A percentile compares a stretch with the other conserved stretches of the same genome.
These are phyloP conservation scores for Zymoseptoria brevis DNA, from an alignment of 2,329 filamentous ascomycete species.

Conservation along the genomic window DNA sequence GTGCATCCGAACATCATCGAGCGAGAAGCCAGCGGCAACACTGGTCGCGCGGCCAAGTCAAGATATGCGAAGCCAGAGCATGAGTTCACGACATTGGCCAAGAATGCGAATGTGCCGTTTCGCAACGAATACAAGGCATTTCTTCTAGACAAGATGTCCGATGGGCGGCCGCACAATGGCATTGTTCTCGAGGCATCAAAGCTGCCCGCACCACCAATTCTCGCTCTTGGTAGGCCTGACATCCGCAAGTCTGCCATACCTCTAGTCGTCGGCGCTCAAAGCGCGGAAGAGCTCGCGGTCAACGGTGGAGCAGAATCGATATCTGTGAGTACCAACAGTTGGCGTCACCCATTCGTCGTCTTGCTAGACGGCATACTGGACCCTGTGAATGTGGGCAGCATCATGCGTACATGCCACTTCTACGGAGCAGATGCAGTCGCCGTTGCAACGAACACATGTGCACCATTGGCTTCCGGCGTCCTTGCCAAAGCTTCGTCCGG, in stretches of 20 bases:
- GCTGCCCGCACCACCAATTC: constrained; percentile 51
- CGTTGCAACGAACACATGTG: constrained; percentile 63
- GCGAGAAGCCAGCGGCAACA: constrained; percentile 4
- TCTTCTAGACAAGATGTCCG: constrained; percentile 69
- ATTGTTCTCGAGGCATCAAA: constrained; percentile 80
- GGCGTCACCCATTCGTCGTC: constrained; percentile 61
- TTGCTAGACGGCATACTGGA: constrained; percentile 68
- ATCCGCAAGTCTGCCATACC: constrained; percentile 43
- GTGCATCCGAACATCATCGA: constrained; percentile 37
- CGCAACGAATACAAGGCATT: constrained; percentile 45
- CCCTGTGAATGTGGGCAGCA: constrained; percentile 81
- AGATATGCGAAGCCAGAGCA: constrained; percentile 8
- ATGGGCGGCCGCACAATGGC: constrained; percentile 80
- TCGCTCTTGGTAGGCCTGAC: constrained; percentile 27
- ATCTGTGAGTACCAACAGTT: constrained; percentile 33
- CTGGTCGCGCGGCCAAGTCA: neutral
- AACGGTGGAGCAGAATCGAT: constrained; percentile 59
- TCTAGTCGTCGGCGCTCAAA: constrained; percentile 56
- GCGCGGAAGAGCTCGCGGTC: constrained; percentile 59
- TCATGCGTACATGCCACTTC: constrained; percentile 81
- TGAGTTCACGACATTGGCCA: constrained; percentile 19
- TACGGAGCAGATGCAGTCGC: constrained; percentile 80
- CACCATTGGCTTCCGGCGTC: constrained; percentile 65
- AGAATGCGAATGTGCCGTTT: constrained; percentile 44
- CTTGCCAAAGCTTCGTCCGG: constrained; percentile 84